phyloP scores from a whole-genome alignment of 148 eudicot species.

The Vaccinium macrocarpon region DNA sequence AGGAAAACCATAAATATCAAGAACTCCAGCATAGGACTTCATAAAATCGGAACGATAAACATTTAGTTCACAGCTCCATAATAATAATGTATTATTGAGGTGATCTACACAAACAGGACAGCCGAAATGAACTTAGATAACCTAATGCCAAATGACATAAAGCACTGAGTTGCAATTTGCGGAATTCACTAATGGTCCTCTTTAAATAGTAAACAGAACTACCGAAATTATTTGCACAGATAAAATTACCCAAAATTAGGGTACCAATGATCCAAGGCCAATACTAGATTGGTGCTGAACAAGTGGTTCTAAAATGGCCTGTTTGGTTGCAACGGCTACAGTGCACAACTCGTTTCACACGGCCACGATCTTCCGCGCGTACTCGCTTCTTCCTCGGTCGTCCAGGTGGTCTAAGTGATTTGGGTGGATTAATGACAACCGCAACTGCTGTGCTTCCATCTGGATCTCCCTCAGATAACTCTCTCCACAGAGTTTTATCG shows the following conservation, averaged over 20 bases:
- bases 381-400: constrained; percentile 59
- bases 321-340: constrained; percentile 72
- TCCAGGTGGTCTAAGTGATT: constrained; percentile 54
- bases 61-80: background rate
- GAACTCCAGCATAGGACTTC: background rate
- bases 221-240: background rate
- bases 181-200: background rate
- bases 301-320: constrained; percentile 66
- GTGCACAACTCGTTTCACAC: constrained; percentile 56
- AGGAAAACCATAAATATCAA: background rate
- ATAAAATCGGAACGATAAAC: background rate
- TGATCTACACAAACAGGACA: background rate
- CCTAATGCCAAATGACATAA: constrained; percentile 11
- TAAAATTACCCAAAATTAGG: constrained; percentile 5
- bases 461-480: constrained; percentile 31
- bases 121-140: background rate
- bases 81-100: constrained; percentile 1
- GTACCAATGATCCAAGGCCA: background rate
- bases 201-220: constrained; percentile 1
- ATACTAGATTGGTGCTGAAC: constrained; percentile 43
- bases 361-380: constrained; percentile 55
- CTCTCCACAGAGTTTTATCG: constrained; percentile 48
- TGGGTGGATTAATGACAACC: constrained; percentile 48
- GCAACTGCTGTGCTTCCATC: constrained; percentile 23
- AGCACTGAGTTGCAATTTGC: background rate